Percentiles rank a stretch among this genome's conserved stretches.
Conservation (phyloP, 2,329 filamentous ascomycete species). For the Fusarium scirpi region DNA sequence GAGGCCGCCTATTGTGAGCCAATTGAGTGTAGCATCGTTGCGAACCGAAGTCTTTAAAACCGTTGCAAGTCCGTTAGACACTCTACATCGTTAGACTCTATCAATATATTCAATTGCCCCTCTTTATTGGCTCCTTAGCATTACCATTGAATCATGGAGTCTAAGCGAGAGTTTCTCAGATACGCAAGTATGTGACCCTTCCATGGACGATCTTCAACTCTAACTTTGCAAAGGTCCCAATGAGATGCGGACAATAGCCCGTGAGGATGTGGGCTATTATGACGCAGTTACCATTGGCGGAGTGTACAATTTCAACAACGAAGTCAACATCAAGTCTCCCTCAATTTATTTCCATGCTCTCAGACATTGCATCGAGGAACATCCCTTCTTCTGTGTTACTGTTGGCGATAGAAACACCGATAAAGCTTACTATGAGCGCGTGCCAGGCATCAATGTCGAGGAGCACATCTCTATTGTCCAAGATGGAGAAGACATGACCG, state of each 20-base stretch:
- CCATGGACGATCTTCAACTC: background rate
- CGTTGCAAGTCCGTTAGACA: background rate
- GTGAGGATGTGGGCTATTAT: conserved; percentile 41
- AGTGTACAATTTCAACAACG: conserved; percentile 29
- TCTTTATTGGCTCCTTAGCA: background rate
- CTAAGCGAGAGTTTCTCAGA: conserved; percentile 27
- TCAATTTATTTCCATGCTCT: conserved; percentile 33
- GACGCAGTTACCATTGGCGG: conserved; percentile 42
- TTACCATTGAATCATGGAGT: conserved; percentile 18
- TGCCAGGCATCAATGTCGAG: conserved; percentile 28
- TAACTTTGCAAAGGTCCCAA: conserved; percentile 32
- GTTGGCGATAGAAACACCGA: conserved; percentile 38
- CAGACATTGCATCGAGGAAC: conserved; percentile 30
- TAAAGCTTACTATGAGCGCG: conserved; percentile 40
- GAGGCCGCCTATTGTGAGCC: conserved; percentile 29
- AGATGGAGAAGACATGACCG: background rate
- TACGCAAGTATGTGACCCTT: conserved; percentile 28
- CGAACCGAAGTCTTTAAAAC: background rate
- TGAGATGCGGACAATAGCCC: conserved; percentile 41
- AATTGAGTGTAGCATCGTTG: background rate
- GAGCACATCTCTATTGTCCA: conserved; percentile 35
- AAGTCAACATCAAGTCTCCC: conserved; percentile 9
- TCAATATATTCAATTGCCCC: background rate
- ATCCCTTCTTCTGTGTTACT: conserved; percentile 39
- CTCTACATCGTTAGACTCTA: background rate